Evolutionary conservation across 78 protist genomes (phyloP).

Genomic region (Chrysochromulina tobinii): DNA sequence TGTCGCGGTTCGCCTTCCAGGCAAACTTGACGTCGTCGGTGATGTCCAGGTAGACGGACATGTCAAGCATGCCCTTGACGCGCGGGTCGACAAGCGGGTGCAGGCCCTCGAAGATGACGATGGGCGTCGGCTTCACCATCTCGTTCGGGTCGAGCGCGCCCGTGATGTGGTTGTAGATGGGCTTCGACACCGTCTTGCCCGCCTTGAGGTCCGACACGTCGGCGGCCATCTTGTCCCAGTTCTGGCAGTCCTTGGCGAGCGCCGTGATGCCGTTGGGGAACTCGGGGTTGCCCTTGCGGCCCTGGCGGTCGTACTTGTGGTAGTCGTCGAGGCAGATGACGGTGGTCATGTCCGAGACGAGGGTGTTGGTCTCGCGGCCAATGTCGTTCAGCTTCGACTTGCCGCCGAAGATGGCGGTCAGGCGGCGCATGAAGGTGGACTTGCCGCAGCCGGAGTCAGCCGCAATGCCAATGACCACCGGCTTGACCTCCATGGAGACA

Average conservation of each 20-base stretch:
- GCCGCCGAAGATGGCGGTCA: constrained; percentile 48
- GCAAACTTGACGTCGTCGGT: constrained; percentile 38
- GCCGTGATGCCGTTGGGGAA: constrained; percentile 44
- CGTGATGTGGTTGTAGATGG: constrained; percentile 66
- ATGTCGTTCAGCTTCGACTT: constrained; percentile 7
- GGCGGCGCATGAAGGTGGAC: constrained; percentile 59
- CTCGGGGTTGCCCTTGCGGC: constrained; percentile 36
- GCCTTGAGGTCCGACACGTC: constrained; percentile 40
- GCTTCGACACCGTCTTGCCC: constrained; percentile 49
- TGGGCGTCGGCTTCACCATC: constrained; percentile 43
- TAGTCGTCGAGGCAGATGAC: constrained; percentile 63
- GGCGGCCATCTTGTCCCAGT: constrained; percentile 50
- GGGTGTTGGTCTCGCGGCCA: constrained; percentile 58
- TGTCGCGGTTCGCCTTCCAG: constrained; percentile 61
- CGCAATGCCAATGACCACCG: constrained; percentile 46
- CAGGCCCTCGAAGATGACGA: constrained; percentile 56
- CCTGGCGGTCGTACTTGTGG: constrained; percentile 50
- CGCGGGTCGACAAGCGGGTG: constrained; percentile 54
- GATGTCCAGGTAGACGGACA: constrained; percentile 52
- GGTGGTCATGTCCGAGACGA: constrained; percentile 42
- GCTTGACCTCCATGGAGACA: background rate
- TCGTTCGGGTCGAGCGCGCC: constrained; percentile 49
- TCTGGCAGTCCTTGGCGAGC: constrained; percentile 34
- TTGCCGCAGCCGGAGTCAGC: constrained; percentile 65
- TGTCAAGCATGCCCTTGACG: constrained; percentile 41